phyloP scores from a whole-genome alignment of 345 rosid species.

The Conringia planisiliqua region DNA sequence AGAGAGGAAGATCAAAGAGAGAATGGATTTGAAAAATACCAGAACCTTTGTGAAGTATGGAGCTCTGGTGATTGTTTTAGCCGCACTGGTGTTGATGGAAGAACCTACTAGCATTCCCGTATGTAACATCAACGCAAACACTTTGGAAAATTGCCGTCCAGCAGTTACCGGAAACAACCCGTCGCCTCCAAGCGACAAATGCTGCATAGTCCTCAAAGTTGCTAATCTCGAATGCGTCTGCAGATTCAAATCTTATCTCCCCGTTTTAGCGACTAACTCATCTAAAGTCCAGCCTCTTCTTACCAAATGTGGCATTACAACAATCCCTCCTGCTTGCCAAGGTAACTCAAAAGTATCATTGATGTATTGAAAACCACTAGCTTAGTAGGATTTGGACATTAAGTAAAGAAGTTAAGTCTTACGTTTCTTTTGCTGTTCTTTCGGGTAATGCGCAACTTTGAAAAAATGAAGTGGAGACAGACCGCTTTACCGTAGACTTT shows the following conservation, averaged over 20 bases:
- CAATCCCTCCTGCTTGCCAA: slow-evolving; percentile 36
- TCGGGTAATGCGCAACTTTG: neutral
- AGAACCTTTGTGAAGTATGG: neutral
- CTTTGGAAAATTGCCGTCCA: slow-evolving; percentile 38
- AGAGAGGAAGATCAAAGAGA: too few relatives aligned
- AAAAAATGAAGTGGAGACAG: slow-evolving; percentile 8
- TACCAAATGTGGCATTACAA: slow-evolving; percentile 33
- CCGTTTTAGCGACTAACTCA: slow-evolving; percentile 21
- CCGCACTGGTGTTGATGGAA: too few relatives aligned
- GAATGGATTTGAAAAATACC: slow-evolving; percentile 14
- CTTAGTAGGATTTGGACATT: neutral
- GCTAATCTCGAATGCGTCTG: slow-evolving; percentile 51
- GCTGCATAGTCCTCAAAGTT: slow-evolving; percentile 39
- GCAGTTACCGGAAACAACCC: slow-evolving; percentile 48
- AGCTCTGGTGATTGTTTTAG: too few relatives aligned
- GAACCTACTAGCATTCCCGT: too few relatives aligned
- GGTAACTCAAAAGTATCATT: slow-evolving; percentile 13
- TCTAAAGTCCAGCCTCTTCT: slow-evolving; percentile 37
- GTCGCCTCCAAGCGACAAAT: slow-evolving; percentile 36
- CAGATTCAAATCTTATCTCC: slow-evolving; percentile 41
- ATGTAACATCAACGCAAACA: slow-evolving; percentile 12
- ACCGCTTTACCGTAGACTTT: neutral
- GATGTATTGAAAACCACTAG: neutral
- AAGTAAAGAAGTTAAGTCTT: neutral
- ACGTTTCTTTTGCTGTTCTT: neutral